phyloP scores from a whole-genome alignment of 805 yeast species.

The Wickerhamiella australiensis region DNA sequence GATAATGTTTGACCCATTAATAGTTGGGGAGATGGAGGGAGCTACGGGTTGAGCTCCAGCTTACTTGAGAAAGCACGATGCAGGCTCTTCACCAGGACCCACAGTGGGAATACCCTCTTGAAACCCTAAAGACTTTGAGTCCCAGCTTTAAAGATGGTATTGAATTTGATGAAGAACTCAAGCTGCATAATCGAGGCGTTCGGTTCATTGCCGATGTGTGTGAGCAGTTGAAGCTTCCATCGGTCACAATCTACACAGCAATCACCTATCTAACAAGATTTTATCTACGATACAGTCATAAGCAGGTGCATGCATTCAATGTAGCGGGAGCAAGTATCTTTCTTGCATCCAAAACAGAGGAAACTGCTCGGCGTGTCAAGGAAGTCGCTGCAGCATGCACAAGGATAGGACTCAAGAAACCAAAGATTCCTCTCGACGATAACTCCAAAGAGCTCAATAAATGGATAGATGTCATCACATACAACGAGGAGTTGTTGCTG shows the following conservation, averaged over 20 bases:
- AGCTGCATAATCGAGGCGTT: constrained; percentile 38
- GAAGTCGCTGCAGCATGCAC: constrained; percentile 42
- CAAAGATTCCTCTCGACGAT: constrained; percentile 32
- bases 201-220: constrained; percentile 37
- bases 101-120: constrained; percentile 22
- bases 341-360: constrained; percentile 44
- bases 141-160: constrained; percentile 29
- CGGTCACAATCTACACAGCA: constrained; percentile 39
- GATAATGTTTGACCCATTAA: neutral
- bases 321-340: constrained; percentile 41
- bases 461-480: constrained; percentile 39
- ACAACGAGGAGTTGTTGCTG: constrained; percentile 36
- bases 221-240: constrained; percentile 35
- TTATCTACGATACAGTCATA: constrained; percentile 37
- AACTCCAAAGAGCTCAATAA: constrained; percentile 39
- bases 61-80: constrained; percentile 13
- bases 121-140: constrained; percentile 18
- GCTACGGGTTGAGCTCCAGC: too few species aligned
- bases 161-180: constrained; percentile 31
- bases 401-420: constrained; percentile 35
- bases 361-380: constrained; percentile 36
- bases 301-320: constrained; percentile 37
- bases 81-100: constrained; percentile 20
- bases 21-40: neutral
- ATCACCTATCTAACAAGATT: constrained; percentile 40